Evolutionary conservation across 2,329 filamentous ascomycete genomes (phyloP), one percentile per base, ranked within the genome.

Genomic region (Fragosphaeria purpurea): DNA sequence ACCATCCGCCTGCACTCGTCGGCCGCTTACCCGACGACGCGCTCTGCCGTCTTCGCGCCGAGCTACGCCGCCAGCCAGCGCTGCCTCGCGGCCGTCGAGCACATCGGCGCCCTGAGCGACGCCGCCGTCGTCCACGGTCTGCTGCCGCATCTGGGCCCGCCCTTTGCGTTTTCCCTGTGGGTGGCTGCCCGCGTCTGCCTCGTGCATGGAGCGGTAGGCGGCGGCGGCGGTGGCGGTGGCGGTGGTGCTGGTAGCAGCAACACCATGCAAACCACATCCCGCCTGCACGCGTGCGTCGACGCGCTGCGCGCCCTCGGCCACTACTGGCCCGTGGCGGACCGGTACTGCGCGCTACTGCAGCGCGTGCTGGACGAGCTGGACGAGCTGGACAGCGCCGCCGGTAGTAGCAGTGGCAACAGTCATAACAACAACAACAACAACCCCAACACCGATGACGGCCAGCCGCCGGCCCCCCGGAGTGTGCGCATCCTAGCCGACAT

Each of bases 91-190:
- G 89, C 90, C 2, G 90, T 94, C 8, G 85, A 90, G 62, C 86
- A 86, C 60, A 88, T 95, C 52, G 81, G 85, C 39, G 81, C 84
- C 0, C 74, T 95, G 1, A 85, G 83, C 54, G 83, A 86, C 54
- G 89, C 88, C 60, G 88, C 94, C 10, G 77, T 86, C 33, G 80
- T 80, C 53, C 85, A 88, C 59, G 76, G 77, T 47, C 77, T 95
- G 63, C 73, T 95, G 22, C 75, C 81, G 46, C 89, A 89, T 63
- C 79, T 95, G 12, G 90, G 90, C 0, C 89, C 89, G 0, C 89
- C 88, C 0, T 95, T 95, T 63, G 89, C 89, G 4, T 96, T 95
- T 62, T 89, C 87, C 0, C 73, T 95, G 2, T 95, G 90, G 90
- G 90, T 95, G 12, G 88, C 87, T 4, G 88, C 90, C 6, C 83